Evolutionary conservation across 768 basidiomycete species (phyloP), one percentile per base, ranked within the genome.

Genomic region (Russula dissimulans): DNA sequence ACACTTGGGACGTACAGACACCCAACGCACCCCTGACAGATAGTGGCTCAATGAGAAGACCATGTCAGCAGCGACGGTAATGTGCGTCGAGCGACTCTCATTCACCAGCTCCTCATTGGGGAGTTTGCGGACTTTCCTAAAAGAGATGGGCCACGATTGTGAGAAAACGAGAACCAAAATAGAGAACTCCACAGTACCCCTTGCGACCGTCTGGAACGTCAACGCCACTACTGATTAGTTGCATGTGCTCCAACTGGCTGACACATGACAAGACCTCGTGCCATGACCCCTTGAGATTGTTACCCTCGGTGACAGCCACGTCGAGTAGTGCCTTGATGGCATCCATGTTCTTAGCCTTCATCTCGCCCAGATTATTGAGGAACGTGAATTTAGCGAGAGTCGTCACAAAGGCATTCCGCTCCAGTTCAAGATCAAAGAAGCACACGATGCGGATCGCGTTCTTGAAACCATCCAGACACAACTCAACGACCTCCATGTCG

Each of bases 311-410:
- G 43, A 95, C 88, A 15, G 97, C 95, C 46, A 99, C 84, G 68
- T 98, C 97, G 11, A 99, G 76, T 54, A 99, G 78, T 3, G 91
- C 76, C 73, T 97, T 98, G 76, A 99, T 97, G 6, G 95, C 97
- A 70, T 98, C 97, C 84, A 99, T 97, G 70, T 98, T 98, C 78
- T 98, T 98, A 38, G 91, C 81, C 75, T 93, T 95, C 97, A 99
- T 99, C 77, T 98, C 97, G 56, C 94, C 93, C 5, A 98, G 75
- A 69, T 99, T 98, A 72, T 91, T 97, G 64, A 98, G 78, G 79
- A 97, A 97, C 0, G 97, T 99, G 72, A 98, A 97, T 71, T 98
- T 99, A 41, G 80, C 86, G 18, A 99, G 78, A 0, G 97, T 99
- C 18, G 95, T 94, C 47, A 99, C 93, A 69, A 98, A 99, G 0